These are phyloP conservation scores for Geranium brycei DNA, from an alignment of 345 rosid genomes.

Conservation along the genomic window DNA sequence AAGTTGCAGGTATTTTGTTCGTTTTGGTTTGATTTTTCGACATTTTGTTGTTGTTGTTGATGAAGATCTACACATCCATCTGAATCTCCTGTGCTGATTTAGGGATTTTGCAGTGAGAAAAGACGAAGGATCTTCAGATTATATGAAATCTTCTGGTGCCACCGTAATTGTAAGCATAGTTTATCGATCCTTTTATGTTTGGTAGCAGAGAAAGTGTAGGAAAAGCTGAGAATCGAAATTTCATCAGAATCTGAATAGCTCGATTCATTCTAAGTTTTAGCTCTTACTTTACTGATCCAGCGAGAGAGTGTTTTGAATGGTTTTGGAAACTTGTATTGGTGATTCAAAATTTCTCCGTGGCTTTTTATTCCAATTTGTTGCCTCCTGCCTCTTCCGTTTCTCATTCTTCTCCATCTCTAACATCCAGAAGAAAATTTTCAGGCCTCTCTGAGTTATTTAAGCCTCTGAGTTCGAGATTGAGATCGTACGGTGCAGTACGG, in stretches of 20 bases:
- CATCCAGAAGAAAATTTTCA: slow-evolving; percentile 6
- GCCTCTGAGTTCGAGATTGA: slow-evolving; percentile 9
- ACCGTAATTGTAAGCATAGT: not conserved
- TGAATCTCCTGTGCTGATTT: not conserved
- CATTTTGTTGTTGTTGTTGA: not conserved
- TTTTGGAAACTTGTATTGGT: not conserved
- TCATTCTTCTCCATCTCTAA: no score
- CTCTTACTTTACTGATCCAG: not conserved
- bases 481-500: not conserved
- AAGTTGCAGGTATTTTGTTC: not conserved
- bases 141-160: not conserved
- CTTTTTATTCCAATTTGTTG: no score
- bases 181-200: not conserved
- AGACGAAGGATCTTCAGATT: not conserved
- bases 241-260: not conserved
- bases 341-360: not conserved
- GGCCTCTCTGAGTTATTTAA: slow-evolving; percentile 14
- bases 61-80: not conserved
- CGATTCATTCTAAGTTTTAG: not conserved
- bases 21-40: not conserved
- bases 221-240: not conserved
- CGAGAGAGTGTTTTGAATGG: not conserved
- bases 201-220: not conserved
- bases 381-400: no score
- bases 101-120: not conserved